Conservation (phyloP, 2,329 filamentous ascomycete species). For the Colletotrichum aenigma region DNA sequence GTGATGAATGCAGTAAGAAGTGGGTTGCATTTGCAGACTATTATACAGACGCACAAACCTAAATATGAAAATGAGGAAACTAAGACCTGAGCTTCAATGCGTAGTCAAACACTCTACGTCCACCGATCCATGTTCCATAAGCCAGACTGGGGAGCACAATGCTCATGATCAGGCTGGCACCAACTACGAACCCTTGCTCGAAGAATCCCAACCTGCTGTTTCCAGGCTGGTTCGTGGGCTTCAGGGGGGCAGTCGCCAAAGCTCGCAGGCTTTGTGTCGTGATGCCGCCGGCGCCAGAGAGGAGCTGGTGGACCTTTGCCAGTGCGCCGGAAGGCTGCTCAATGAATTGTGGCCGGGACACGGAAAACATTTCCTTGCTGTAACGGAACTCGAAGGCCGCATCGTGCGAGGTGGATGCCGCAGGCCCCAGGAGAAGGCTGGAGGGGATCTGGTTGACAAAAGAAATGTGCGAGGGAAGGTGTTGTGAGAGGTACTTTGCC, state of each 20-base stretch:
- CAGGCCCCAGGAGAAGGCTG: conserved; percentile 45
- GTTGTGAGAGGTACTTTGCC: conserved; percentile 65
- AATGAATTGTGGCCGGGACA: conserved; percentile 5
- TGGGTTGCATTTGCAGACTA: not conserved
- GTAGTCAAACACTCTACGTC: conserved; percentile 11
- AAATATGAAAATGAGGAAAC: not conserved
- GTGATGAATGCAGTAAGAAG: not conserved
- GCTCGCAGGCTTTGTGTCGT: not conserved
- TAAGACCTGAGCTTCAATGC: not conserved
- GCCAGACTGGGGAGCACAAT: conserved; percentile 6
- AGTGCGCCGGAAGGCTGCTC: not conserved
- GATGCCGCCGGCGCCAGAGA: not conserved
- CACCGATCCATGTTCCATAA: conserved; percentile 16
- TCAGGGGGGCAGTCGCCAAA: not conserved
- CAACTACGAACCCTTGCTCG: conserved; percentile 8
- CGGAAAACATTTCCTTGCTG: conserved; percentile 14
- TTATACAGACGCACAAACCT: not conserved
- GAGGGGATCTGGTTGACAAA: conserved; percentile 63
- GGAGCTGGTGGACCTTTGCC: conserved; percentile 1
- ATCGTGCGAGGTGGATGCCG: conserved; percentile 1
- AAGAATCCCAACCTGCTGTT: conserved; percentile 15
- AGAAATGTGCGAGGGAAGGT: conserved; percentile 51
- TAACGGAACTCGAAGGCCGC: not conserved
- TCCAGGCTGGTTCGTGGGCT: conserved; percentile 3
- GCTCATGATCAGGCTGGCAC: conserved; percentile 12